These are phyloP conservation scores for Ramalina intermedia DNA, from an alignment of 495 filamentous ascomycete species.

Conservation along the genomic window DNA sequence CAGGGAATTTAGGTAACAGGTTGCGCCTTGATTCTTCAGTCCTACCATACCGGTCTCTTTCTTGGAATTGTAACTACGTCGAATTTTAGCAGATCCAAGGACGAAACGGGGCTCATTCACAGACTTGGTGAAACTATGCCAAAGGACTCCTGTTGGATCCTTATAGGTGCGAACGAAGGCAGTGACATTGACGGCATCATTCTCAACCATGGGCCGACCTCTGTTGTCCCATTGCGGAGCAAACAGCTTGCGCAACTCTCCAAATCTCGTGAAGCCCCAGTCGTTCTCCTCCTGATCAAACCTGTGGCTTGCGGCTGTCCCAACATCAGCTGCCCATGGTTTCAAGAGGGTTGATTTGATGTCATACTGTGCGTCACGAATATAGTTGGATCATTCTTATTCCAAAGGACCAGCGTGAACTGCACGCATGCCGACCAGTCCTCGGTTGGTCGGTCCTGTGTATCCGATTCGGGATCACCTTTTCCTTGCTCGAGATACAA, in stretches of 20 bases:
- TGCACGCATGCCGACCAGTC: constrained; percentile 95
- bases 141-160: constrained; percentile 95
- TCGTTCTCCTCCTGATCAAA: constrained; percentile 96
- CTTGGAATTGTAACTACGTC: constrained; percentile 79
- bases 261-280: constrained; percentile 94
- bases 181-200: constrained; percentile 72
- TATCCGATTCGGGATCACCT: constrained; percentile 25
- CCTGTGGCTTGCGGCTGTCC: constrained; percentile 58
- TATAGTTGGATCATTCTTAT: constrained; percentile 72
- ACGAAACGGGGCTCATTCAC: constrained; percentile 7
- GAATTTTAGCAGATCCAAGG: constrained; percentile 12
- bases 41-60: constrained; percentile 97
- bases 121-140: constrained; percentile 93
- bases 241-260: constrained; percentile 73
- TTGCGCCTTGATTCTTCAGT: constrained; percentile 93
- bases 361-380: constrained; percentile 48
- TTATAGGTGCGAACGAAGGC: constrained; percentile 90
- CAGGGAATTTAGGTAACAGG: constrained; percentile 95
- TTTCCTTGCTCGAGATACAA: constrained; percentile 95
- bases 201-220: constrained; percentile 68
- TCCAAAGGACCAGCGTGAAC: constrained; percentile 88
- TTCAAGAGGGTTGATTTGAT: background rate
- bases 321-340: constrained; percentile 9
- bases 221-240: constrained; percentile 50
- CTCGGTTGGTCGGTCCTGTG: constrained; percentile 47